Conservation (phyloP, 345 rosid genomes). For the Erucastrum elatum region DNA sequence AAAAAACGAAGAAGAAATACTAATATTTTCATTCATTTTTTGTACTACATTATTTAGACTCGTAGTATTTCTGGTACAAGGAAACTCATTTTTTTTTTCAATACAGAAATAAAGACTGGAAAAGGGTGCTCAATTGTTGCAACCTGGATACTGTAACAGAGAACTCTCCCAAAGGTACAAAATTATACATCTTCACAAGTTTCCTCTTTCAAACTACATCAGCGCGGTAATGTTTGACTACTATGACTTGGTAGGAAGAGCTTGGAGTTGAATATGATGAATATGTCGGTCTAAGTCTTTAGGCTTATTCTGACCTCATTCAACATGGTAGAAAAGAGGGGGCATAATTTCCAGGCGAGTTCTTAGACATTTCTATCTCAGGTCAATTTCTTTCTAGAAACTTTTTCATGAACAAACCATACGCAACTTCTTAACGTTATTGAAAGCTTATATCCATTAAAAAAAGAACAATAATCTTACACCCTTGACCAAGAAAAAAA, state of each 20-base stretch:
- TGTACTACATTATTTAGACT: too few species aligned
- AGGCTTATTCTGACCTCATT: slow-evolving; percentile 56
- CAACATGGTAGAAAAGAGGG: slow-evolving; percentile 60
- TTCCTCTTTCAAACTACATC: slow-evolving; percentile 1
- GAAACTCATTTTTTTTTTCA: slow-evolving; percentile 79
- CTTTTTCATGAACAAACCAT: slow-evolving; percentile 20
- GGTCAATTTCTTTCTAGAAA: slow-evolving; percentile 15
- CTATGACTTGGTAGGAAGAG: slow-evolving; percentile 65
- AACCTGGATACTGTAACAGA: slow-evolving; percentile 66
- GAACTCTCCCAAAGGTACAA: slow-evolving; percentile 75
- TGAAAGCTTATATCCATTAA: slow-evolving; percentile 20
- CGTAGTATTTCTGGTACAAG: too few species aligned
- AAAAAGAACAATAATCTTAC: slow-evolving; percentile 9
- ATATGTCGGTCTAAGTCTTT: slow-evolving; percentile 71
- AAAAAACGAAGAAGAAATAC: too few species aligned
- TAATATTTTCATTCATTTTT: too few species aligned
- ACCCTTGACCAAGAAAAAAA: slow-evolving; percentile 1
- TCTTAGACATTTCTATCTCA: slow-evolving; percentile 13
- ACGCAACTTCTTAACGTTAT: slow-evolving; percentile 13
- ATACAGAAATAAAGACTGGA: slow-evolving; percentile 86
- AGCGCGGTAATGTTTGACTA: slow-evolving; percentile 21
- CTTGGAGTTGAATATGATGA: slow-evolving; percentile 91
- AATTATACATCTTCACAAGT: not conserved
- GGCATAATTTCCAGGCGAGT: slow-evolving; percentile 40
- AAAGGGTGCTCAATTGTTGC: slow-evolving; percentile 92